Conservation (phyloP, 2,329 filamentous ascomycete genomes). For the Aspergillus candidus region DNA sequence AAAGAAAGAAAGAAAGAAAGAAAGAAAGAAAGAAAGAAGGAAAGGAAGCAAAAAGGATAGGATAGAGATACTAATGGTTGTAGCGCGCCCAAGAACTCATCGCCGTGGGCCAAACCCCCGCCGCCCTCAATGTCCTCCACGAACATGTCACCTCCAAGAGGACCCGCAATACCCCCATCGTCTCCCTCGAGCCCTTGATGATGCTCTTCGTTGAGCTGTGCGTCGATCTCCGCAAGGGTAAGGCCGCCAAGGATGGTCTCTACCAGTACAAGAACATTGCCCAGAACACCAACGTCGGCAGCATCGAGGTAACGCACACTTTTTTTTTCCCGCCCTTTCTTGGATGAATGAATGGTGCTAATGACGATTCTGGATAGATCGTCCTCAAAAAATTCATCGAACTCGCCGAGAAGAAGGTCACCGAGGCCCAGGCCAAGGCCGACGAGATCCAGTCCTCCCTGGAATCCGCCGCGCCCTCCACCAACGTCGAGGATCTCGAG, state of each 20-base stretch:
- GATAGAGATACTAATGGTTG: constrained; percentile 13
- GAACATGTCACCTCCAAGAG: constrained; percentile 99
- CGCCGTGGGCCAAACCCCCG: constrained; percentile 87
- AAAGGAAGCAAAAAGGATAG: constrained; percentile 9
- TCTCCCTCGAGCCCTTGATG: constrained; percentile 96
- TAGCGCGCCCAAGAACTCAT: constrained; percentile 95
- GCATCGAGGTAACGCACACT: constrained; percentile 68
- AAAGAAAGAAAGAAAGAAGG: constrained; percentile 7
- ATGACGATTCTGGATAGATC: constrained; percentile 47
- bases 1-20: not conserved
- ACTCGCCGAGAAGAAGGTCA: constrained; percentile 91
- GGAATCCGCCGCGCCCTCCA: constrained; percentile 64
- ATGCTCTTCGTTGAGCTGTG: constrained; percentile 93
- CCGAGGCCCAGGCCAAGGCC: constrained; percentile 89
- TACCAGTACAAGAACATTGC: constrained; percentile 99
- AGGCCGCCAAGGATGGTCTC: constrained; percentile 94
- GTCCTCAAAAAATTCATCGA: constrained; percentile 98
- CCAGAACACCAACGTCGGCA: constrained; percentile 96
- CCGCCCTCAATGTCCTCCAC: constrained; percentile 89
- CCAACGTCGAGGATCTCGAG: constrained; percentile 89
- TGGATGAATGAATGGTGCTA: constrained; percentile 4
- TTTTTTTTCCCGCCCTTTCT: constrained; percentile 4
- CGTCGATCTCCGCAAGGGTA: constrained; percentile 96
- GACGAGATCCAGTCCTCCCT: constrained; percentile 87
- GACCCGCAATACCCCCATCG: constrained; percentile 94